Percentiles rank a stretch among this genome's conserved stretches.
Evolutionary conservation across 495 filamentous ascomycete genomes (phyloP).

Genomic region (Neurospora sp.): DNA sequence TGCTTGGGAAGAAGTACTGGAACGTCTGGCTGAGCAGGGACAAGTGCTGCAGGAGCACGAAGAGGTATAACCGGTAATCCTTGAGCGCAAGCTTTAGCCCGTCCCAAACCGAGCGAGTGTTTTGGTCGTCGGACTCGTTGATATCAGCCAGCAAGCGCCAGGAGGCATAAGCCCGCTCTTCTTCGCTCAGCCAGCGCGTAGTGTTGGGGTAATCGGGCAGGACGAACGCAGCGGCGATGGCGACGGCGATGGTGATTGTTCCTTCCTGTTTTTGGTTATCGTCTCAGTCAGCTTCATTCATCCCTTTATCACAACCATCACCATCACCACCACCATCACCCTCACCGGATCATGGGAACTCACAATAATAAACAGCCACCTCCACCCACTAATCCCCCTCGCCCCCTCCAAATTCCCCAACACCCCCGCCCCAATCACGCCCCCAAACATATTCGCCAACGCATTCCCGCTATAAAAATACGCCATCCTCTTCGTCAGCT

Average conservation of each 20-base stretch:
- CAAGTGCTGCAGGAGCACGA: constrained; percentile 36
- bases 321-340: too few relatives aligned
- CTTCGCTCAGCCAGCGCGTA: constrained; percentile 32
- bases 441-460: constrained; percentile 48
- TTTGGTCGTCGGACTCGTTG: constrained; percentile 26
- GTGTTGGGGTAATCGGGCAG: constrained; percentile 36
- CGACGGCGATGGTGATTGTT: constrained; percentile 29
- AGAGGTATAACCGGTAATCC: constrained; percentile 36
- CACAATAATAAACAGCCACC: constrained; percentile 22
- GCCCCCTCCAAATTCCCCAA: constrained; percentile 30
- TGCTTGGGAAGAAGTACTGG: constrained; percentile 47
- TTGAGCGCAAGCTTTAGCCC: constrained; percentile 28
- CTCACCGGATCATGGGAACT: too few relatives aligned
- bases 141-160: constrained; percentile 33
- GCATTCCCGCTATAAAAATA: constrained; percentile 50
- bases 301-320: neutral
- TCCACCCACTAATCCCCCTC: constrained; percentile 32
- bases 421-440: constrained; percentile 46
- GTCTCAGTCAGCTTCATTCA: too few relatives aligned
- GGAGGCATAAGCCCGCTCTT: constrained; percentile 31
- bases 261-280: constrained; percentile 30
- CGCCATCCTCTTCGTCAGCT: constrained; percentile 41
- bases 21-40: constrained; percentile 33
- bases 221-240: constrained; percentile 26
- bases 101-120: constrained; percentile 20